Evolutionary conservation across 129 eudicot species (phyloP), one percentile per base, ranked within the genome.

Genomic region (Cynara cardunculus): DNA sequence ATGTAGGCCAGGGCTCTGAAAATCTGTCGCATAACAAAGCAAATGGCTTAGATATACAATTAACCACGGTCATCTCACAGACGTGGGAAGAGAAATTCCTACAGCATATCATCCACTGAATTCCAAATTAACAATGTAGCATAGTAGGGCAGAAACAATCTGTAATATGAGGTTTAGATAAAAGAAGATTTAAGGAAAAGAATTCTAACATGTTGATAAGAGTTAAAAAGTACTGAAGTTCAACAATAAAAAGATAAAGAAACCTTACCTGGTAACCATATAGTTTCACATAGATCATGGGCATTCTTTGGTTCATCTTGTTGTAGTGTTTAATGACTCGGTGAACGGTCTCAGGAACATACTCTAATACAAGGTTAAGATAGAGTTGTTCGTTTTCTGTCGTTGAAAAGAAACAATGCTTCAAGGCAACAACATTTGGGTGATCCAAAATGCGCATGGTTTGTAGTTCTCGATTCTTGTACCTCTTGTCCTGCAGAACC

Each of bases 381-480:
- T 88, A 93, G 69, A 93, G 94, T 77, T 93, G 96, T 1, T 90
- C 94, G 84, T 90, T 93, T 73, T 89, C 93, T 62, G 97, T 93
- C 2, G 97, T 93, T 13, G 97, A 93, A 74, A 93, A 90, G 91
- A 93, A 93, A 81, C 97, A 93, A 78, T 93, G 97, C 85, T 90
- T 93, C 72, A 93, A 87, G 73, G 97, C 87, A 22, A 90, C 91
- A 84, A 93, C 97, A 84, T 93, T 93, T 44, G 97, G 96, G 82
- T 93, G 96, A 81, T 93, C 97, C 44, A 93, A 85, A n/a, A 88
- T 79, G 13, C 97, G 97, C 97, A 93, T 93, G 8, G 96, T 90
- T 87, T 93, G 97, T 79, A 93, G 89, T 89, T 93, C 97, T 72
- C 96, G 86, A 81, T 93, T 93, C 88, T 93, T 93, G 93, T 93